Evolutionary conservation across 108 stramenopile species (phyloP).

Genomic region (Pseudonitzschia multistriata): DNA sequence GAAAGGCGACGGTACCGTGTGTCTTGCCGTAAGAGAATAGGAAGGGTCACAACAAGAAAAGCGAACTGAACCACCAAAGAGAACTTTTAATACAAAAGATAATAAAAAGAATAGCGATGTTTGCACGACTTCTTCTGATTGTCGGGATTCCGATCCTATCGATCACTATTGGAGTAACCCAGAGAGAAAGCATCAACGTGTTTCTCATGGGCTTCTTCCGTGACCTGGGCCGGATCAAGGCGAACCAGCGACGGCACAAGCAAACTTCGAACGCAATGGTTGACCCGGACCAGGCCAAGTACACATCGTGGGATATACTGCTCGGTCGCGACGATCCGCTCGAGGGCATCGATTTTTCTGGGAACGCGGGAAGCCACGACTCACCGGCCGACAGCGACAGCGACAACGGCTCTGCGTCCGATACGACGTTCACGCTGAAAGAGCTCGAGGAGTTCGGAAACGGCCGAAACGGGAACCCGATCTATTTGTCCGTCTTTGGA

Average conservation of each 20-base stretch:
- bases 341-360: constrained; percentile 46
- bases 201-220: constrained; percentile 84
- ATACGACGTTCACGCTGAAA: constrained; percentile 47
- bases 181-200: constrained; percentile 40
- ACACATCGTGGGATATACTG: constrained; percentile 28
- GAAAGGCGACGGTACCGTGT: too few relatives aligned
- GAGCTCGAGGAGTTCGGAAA: constrained; percentile 62
- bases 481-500: constrained; percentile 64
- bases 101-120: background rate
- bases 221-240: constrained; percentile 68
- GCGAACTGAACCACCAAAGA: too few relatives aligned
- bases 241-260: constrained; percentile 52
- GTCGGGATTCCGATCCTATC: constrained; percentile 8
- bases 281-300: background rate
- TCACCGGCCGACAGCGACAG: background rate
- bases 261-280: constrained; percentile 23
- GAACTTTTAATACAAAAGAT: too few relatives aligned
- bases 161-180: background rate
- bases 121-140: background rate
- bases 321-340: constrained; percentile 45
- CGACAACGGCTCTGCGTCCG: constrained; percentile 9
- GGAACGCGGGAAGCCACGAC: constrained; percentile 29
- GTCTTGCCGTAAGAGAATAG: too few relatives aligned
- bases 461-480: constrained; percentile 52
- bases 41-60: too few relatives aligned